A percentile compares a stretch with the other conserved stretches of the same genome.
Conservation (phyloP, 495 filamentous ascomycete species). For the Baudoinia panamericana region DNA sequence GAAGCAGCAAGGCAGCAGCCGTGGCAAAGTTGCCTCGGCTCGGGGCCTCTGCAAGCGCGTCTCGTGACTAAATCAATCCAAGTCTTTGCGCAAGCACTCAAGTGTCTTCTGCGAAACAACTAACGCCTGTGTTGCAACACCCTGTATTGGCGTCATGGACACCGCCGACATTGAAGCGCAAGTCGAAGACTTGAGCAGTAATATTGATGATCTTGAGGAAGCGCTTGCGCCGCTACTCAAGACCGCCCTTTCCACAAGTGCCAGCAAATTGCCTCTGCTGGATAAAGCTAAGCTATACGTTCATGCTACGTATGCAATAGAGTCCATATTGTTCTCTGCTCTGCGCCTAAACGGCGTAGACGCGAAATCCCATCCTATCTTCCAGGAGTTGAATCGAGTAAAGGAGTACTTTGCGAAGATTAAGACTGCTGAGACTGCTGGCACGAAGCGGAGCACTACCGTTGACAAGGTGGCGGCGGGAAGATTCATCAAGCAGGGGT, state of each 20-base stretch:
- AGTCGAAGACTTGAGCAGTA: constrained; percentile 58
- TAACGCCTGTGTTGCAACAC: no score
- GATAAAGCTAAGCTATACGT: constrained; percentile 92
- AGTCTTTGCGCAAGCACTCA: no score
- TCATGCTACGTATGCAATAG: constrained; percentile 69
- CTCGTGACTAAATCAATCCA: no score
- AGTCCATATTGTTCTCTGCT: constrained; percentile 72
- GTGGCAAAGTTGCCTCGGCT: no score
- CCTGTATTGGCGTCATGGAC: constrained; percentile 26
- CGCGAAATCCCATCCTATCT: constrained; percentile 72
- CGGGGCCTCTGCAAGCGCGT: no score
- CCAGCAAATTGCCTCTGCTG: constrained; percentile 70
- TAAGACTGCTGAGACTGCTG: constrained; percentile 43
- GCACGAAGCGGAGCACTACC: constrained; percentile 36
- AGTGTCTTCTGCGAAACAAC: no score
- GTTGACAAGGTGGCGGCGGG: constrained; percentile 71
- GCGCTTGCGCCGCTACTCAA: constrained; percentile 53
- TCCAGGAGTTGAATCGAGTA: constrained; percentile 68
- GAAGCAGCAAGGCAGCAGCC: no score
- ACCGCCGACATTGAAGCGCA: constrained; percentile 17
- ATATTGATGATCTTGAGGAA: constrained; percentile 67
- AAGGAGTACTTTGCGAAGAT: constrained; percentile 92
- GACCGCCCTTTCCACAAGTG: constrained; percentile 47
- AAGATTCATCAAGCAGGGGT: constrained; percentile 65
- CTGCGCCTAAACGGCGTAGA: constrained; percentile 67